Conservation (phyloP, 768 basidiomycete genomes). For the Boletellus emodensis region DNA sequence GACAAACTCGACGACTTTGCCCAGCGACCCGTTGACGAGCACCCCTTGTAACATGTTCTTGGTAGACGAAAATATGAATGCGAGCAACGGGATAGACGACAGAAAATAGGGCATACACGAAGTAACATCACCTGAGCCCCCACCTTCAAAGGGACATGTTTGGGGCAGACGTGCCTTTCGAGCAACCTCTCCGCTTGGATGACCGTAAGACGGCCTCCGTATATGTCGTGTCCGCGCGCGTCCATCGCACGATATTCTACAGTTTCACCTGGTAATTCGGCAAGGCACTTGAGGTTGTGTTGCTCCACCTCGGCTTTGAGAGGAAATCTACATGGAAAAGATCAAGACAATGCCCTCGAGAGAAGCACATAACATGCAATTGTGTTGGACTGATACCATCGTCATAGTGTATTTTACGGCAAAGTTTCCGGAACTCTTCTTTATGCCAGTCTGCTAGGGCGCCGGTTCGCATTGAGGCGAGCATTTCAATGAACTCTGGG, state of each 20-base stretch:
- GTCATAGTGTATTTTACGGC: conserved; percentile 60
- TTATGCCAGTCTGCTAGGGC: conserved; percentile 61
- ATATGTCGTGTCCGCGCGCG: conserved; percentile 40
- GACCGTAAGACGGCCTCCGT: conserved; percentile 29
- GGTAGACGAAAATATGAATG: background rate
- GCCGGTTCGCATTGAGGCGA: conserved; percentile 97
- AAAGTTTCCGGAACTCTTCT: conserved; percentile 60
- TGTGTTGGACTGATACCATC: conserved; percentile 89
- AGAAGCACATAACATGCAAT: conserved; percentile 48
- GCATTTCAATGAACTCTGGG: conserved; percentile 87
- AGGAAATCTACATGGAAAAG: conserved; percentile 21
- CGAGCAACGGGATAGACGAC: background rate
- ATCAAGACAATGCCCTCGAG: background rate
- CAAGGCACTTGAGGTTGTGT: conserved; percentile 22
- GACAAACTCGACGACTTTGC: conserved; percentile 51
- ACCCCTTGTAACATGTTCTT: conserved; percentile 32
- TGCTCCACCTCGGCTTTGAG: conserved; percentile 26
- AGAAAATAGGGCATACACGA: conserved; percentile 20
- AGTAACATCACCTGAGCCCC: conserved; percentile 81
- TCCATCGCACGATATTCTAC: conserved; percentile 42
- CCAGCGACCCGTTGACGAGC: conserved; percentile 88
- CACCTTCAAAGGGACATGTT: conserved; percentile 48
- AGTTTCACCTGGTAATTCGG: conserved; percentile 24
- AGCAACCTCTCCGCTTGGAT: conserved; percentile 32
- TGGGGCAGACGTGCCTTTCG: conserved; percentile 48